phyloP scores from a whole-genome alignment of 768 basidiomycete genomes.

The Agaricus subrufescens region DNA sequence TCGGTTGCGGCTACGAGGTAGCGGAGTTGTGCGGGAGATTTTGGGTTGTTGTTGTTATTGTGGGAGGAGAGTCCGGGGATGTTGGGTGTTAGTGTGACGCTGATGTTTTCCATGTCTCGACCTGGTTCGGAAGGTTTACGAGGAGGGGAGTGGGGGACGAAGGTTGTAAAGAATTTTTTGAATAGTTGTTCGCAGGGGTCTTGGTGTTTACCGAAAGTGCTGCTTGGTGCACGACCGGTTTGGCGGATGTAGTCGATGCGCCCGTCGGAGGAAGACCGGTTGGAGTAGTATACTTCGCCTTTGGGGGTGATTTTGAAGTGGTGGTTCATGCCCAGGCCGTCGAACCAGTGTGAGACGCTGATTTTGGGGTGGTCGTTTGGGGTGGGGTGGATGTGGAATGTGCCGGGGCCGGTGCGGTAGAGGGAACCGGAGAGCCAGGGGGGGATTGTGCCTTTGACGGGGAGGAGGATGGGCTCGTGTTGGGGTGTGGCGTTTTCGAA shows the following conservation, averaged over 20 bases:
- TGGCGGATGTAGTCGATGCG: slow-evolving; percentile 1
- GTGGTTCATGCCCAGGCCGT: background rate
- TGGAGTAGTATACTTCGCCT: slow-evolving; percentile 7
- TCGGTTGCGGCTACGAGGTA: slow-evolving; percentile 3
- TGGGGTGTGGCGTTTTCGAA: slow-evolving; percentile 3
- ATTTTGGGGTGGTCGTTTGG: background rate
- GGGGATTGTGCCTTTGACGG: slow-evolving; percentile 2
- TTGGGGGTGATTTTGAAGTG: background rate
- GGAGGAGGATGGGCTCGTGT: slow-evolving; percentile 3
- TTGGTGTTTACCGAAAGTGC: background rate
- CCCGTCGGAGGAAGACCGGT: background rate
- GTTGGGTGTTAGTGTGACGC: slow-evolving; percentile 1
- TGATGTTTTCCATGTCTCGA: slow-evolving; percentile 1
- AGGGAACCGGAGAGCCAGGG: slow-evolving; percentile 4
- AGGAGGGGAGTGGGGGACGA: background rate
- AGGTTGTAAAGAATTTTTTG: slow-evolving; percentile 2
- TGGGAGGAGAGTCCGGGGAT: slow-evolving; percentile 5
- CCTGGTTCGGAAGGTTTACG: background rate
- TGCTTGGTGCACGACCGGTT: background rate
- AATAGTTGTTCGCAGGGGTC: slow-evolving; percentile 1
- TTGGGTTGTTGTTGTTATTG: background rate
- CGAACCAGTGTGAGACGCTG: slow-evolving; percentile 5
- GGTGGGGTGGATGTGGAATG: background rate
- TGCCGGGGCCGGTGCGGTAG: background rate
- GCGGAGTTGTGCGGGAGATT: background rate